Evolutionary conservation across 495 filamentous ascomycete genomes (phyloP).

Genomic region (Penicillium crystallinum): DNA sequence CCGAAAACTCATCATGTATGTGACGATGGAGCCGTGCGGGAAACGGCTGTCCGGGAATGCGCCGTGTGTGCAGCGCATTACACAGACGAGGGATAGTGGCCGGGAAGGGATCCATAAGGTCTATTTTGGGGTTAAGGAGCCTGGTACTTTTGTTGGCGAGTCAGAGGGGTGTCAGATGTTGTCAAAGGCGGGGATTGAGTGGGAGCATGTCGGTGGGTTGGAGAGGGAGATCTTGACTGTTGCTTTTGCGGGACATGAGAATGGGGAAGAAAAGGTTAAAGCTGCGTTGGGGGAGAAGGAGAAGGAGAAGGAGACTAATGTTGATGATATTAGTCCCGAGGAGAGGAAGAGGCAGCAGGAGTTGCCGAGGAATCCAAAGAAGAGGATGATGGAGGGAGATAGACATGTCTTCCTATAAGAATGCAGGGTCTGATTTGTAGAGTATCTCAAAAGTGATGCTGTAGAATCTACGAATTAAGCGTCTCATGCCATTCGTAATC

Average conservation of each 20-base stretch:
- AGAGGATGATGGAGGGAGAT: slow-evolving; percentile 43
- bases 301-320: slow-evolving; percentile 24
- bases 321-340: slow-evolving; percentile 34
- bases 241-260: slow-evolving; percentile 74
- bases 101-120: slow-evolving; percentile 64
- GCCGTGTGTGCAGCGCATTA: slow-evolving; percentile 77
- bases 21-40: slow-evolving; percentile 91
- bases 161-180: slow-evolving; percentile 71
- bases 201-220: slow-evolving; percentile 65
- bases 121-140: slow-evolving; percentile 84
- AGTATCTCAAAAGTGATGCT: not conserved
- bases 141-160: slow-evolving; percentile 76
- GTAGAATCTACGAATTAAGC: not conserved
- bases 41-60: slow-evolving; percentile 74
- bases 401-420: slow-evolving; percentile 14
- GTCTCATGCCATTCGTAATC: too few species aligned
- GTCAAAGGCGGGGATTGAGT: slow-evolving; percentile 66
- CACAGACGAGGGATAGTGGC: slow-evolving; percentile 43
- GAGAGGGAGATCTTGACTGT: slow-evolving; percentile 77
- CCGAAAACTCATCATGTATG: slow-evolving; percentile 65
- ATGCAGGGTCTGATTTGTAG: not conserved
- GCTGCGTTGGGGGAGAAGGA: slow-evolving; percentile 25
- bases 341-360: slow-evolving; percentile 30
- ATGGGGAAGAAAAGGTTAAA: slow-evolving; percentile 32
- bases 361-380: slow-evolving; percentile 42